Percentiles rank a stretch among this genome's conserved stretches.
These are phyloP conservation scores for Pneumocystis sp. DNA, from an alignment of 1,139 yeast species.

Conservation along the genomic window DNA sequence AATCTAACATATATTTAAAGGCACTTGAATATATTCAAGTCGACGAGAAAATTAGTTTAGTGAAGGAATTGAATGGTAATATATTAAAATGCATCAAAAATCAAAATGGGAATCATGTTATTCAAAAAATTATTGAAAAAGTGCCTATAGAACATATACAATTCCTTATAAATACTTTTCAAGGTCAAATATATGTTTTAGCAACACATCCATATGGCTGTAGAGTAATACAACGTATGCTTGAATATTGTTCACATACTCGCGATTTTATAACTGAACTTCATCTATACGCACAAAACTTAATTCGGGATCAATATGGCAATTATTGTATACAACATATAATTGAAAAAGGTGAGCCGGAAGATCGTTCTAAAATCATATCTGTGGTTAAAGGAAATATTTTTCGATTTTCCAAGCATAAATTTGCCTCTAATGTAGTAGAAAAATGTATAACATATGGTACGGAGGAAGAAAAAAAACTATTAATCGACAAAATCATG, in stretches of 20 bases:
- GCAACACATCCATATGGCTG: constrained; percentile 97
- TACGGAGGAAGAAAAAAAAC: constrained; percentile 42
- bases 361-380: constrained; percentile 38
- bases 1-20: constrained; percentile 4
- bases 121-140: constrained; percentile 83
- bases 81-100: constrained; percentile 76
- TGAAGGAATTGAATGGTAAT: constrained; percentile 55
- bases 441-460: constrained; percentile 83
- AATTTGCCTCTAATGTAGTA: constrained; percentile 94
- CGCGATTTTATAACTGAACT: constrained; percentile 61
- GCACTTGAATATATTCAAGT: constrained; percentile 65
- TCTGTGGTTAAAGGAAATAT: constrained; percentile 42
- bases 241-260: constrained; percentile 51
- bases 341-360: constrained; percentile 57
- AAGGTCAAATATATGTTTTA: constrained; percentile 68
- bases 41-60: constrained; percentile 55
- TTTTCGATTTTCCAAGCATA: constrained; percentile 76
- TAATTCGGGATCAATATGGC: constrained; percentile 93
- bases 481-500: constrained; percentile 50
- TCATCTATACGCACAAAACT: constrained; percentile 53
- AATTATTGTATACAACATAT: constrained; percentile 95
- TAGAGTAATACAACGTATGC: constrained; percentile 80
- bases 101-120: constrained; percentile 95
- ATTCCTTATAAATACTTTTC: constrained; percentile 60
- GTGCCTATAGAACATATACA: constrained; percentile 59